Conservation (phyloP, 129 eudicot species). For the Tagetes patula region DNA sequence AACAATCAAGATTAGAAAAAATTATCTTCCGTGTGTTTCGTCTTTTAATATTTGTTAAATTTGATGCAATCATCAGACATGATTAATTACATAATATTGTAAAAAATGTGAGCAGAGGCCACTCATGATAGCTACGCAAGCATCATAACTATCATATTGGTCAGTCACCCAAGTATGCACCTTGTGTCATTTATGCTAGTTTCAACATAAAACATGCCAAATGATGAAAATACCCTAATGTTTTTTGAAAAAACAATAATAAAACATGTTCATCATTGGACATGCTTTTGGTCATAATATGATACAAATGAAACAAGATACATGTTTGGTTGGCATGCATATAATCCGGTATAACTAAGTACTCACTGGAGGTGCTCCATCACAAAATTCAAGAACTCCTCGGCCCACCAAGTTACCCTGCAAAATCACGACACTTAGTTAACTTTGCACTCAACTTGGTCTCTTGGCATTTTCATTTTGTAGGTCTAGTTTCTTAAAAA, state of each 20-base stretch:
- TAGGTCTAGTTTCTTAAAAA: neutral
- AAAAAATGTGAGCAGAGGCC: neutral
- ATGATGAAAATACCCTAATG: neutral
- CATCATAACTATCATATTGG: too few relatives aligned
- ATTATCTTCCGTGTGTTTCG: too few relatives aligned
- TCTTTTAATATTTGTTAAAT: too few relatives aligned
- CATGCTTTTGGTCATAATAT: neutral
- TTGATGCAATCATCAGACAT: too few relatives aligned
- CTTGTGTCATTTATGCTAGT: neutral
- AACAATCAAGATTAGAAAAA: too few relatives aligned
- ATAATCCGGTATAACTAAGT: neutral
- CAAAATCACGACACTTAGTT: slow-evolving; percentile 19
- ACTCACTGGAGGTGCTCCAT: slow-evolving; percentile 91
- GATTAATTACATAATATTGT: neutral
- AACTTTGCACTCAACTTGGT: neutral
- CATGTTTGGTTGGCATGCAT: neutral
- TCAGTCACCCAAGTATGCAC: neutral
- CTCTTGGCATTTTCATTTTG: neutral
- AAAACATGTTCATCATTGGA: neutral
- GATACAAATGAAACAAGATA: neutral
- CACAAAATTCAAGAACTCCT: slow-evolving; percentile 83
- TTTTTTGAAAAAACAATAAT: too few relatives aligned
- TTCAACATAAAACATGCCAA: too few relatives aligned
- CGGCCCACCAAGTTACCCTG: slow-evolving; percentile 91
- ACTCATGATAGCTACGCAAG: neutral